Conservation (phyloP, 257 asterid species). For the Penstemon davidsonii region DNA sequence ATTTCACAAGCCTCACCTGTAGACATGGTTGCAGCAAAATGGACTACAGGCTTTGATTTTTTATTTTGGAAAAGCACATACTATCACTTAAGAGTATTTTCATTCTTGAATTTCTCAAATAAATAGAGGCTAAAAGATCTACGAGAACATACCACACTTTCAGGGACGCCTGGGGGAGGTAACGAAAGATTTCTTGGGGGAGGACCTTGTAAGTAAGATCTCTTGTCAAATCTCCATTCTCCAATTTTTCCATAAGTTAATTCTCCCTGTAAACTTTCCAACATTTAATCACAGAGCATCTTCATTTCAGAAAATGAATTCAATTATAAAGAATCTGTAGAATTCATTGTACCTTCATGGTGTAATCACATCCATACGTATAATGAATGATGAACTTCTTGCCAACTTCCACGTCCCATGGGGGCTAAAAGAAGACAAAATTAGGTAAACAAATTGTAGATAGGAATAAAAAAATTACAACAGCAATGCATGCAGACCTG, state of each 20-base stretch:
- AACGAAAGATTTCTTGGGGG: conserved; percentile 79
- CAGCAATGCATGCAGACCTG: conserved; percentile 57
- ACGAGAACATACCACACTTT: conserved; percentile 79
- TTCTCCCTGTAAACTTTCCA: conserved; percentile 63
- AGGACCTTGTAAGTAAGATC: conserved; percentile 73
- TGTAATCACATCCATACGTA: conserved; percentile 95
- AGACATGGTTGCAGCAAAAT: conserved; percentile 15
- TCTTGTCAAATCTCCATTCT: conserved; percentile 98
- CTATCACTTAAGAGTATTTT: no score
- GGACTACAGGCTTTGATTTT: background rate
- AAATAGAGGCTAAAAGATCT: background rate
- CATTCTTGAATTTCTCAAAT: no score
- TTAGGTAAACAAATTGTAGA: conserved; percentile 6
- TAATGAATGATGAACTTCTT: conserved; percentile 82
- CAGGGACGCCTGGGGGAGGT: conserved; percentile 98
- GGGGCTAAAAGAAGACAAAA: conserved; percentile 60
- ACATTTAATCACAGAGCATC: conserved; percentile 21
- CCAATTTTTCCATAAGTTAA: conserved; percentile 86
- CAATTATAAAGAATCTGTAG: background rate
- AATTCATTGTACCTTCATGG: conserved; percentile 68
- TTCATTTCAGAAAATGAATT: background rate
- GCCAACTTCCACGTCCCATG: conserved; percentile 81
- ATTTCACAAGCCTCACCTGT: conserved; percentile 87
- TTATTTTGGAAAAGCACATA: background rate
- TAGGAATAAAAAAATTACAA: conserved; percentile 8